Evolutionary conservation across 2,329 filamentous ascomycete species (phyloP), one percentile per base, ranked within the genome.

Genomic region (Fusarium setosum): DNA sequence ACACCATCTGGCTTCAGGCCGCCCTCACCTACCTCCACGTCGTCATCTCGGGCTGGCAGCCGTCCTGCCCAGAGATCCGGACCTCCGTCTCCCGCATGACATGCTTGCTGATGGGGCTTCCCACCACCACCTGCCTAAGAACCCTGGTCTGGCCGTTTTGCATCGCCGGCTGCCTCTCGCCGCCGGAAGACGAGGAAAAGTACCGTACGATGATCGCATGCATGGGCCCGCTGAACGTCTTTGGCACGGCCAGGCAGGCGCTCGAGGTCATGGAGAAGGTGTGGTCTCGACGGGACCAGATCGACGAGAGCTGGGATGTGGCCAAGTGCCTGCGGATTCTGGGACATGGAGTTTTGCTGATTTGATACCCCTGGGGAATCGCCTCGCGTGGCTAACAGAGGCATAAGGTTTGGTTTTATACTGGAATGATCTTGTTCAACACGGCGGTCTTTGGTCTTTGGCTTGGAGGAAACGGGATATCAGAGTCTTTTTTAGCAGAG

Each of bases 31-130:
- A 86, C 58, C 77, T 86, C 12, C 73, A 77, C 12, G 80, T 84
- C 5, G 82, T 86, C 18, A 75, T 84, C 4, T 80, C 78, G 2
- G 84, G 84, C 4, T 86, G 83, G 84, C 82, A 84, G 60, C 83
- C 83, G 1, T 77, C 77, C 0, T 79, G 75, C 44, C 71, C 74
- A 0, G 82, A 84, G 49, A 78, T 84, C 3, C 75, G 75, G 4
- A 59, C 65, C 21, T 62, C 73, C 20, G 72, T 82, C 64, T 38
- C 69, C 60, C 72, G 65, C 34, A 74, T 77, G 54, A 76, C 75
- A 1, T 69, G 76, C 11, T 68, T 82, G 48, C 68, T 84, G 8
- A 61, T 69, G 13, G 65, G 65, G 35, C 65, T 79, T 4, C 74
- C 75, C 7, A 54, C 59, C 13, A 72, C 73, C 42, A 72, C 74